Base-by-base conservation (phyloP, 164 flowering plant genomes). In the Dillenia turbinata region DNA sequence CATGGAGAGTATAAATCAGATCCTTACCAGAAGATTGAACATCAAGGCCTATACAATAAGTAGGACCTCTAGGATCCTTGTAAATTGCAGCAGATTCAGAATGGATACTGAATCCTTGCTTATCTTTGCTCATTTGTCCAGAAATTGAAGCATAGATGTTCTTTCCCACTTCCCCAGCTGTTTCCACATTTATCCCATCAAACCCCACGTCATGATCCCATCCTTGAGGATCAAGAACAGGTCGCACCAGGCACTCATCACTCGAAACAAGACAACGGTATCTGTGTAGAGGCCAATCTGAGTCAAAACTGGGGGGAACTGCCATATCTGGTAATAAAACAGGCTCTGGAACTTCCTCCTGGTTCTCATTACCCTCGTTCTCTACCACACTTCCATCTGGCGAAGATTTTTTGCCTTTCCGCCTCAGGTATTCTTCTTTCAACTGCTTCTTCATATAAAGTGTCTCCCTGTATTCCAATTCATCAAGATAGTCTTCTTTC, bases 161-260 rank as follows among this genome's bases (percentile, higher is more conserved):
- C 56, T 59, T 67, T 61, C 59, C 73, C 48, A 79, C 12, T 66
- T 81, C 84, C 49, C 67, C 47, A 57, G 82, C 73, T 15, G 86
- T 75, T 73, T 95, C 97, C 57, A 95, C 59, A 71, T 78, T 88
- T 67, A 95, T 75, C 54, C 99, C 99, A 78, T 92, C 99, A 69
- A 95, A 90, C 56, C 99, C 92, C 43, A 89, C 85, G 74, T 95
- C 97, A 67, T 88, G 94, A 76, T 95, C 99, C 97, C 97, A 92
- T 65, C 97, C 97, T 50, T 89, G 87, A 33, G 91, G 88, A 73
- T 92, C 97, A 57, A 86, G 81, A 63, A 88, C 96, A 15, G 98
- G 98, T 68, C 98, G 79, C 50, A 75, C 83, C 57, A 88, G 73
- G 86, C 88, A 84, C 76, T 72, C 83, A 51, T 87, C 90, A 76